A percentile compares a stretch with the other conserved stretches of the same genome.
These are phyloP conservation scores for Acer saccharum DNA, from an alignment of 345 rosid species.

Conservation along the genomic window DNA sequence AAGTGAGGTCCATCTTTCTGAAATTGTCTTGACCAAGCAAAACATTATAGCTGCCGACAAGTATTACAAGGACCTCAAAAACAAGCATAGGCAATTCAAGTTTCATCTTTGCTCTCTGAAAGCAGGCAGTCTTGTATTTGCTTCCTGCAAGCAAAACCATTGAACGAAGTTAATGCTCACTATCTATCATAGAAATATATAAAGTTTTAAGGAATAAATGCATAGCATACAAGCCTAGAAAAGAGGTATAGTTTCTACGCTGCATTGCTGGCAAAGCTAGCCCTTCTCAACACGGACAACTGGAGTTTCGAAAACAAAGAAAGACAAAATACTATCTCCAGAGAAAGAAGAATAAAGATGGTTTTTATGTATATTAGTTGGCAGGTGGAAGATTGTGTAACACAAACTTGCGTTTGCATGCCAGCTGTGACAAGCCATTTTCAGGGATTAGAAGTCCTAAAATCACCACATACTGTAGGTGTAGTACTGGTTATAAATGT, in stretches of 20 bases:
- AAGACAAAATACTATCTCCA: not conserved
- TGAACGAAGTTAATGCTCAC: not conserved
- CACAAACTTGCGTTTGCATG: too few species aligned
- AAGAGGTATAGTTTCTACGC: not conserved
- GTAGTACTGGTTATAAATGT: constrained; percentile 4
- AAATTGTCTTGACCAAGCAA: not conserved
- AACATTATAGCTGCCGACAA: not conserved
- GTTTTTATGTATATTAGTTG: too few species aligned
- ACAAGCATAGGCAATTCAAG: constrained; percentile 27
- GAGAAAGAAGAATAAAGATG: not conserved
- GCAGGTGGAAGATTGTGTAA: too few species aligned
- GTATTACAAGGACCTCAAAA: not conserved
- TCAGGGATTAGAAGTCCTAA: too few species aligned
- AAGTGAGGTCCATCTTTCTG: not conserved
- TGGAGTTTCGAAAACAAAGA: not conserved
- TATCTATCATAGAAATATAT: not conserved
- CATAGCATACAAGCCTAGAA: not conserved
- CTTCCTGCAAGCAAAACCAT: constrained; percentile 55
- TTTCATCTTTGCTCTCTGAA: constrained; percentile 58
- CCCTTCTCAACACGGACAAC: not conserved
- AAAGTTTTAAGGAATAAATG: not conserved
- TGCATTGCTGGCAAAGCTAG: not conserved
- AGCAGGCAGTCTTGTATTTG: constrained; percentile 78
- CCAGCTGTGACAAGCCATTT: too few species aligned
- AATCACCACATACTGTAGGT: not conserved